Evolutionary conservation across 1,284 basidiomycete species (phyloP).

Genomic region (Malassezia slooffiae): DNA sequence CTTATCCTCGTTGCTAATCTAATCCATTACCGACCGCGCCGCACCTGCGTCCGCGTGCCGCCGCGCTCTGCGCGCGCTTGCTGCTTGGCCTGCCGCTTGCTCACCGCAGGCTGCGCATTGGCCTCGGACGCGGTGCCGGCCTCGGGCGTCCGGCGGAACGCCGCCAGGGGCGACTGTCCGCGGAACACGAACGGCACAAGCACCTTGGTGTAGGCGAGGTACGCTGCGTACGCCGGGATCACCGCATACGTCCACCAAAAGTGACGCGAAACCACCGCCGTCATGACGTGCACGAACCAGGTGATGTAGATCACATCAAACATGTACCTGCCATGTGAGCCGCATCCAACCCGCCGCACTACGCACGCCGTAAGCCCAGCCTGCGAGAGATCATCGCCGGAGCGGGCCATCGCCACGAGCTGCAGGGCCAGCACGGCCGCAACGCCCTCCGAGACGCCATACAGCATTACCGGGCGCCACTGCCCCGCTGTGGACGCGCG

Average conservation of each 20-base stretch:
- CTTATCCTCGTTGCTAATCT: too few species aligned
- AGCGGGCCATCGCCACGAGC: constrained; percentile 39
- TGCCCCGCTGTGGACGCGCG: constrained; percentile 12
- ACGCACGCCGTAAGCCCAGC: constrained; percentile 43
- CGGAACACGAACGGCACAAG: constrained; percentile 35
- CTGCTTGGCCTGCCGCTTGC: constrained; percentile 42
- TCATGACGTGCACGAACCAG: constrained; percentile 45
- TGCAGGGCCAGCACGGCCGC: constrained; percentile 33
- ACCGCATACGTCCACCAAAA: constrained; percentile 16
- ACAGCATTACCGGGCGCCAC: constrained; percentile 18
- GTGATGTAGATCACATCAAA: constrained; percentile 48
- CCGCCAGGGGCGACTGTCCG: constrained; percentile 24
- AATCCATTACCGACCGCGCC: not conserved
- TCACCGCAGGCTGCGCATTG: constrained; percentile 13
- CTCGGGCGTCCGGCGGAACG: constrained; percentile 12
- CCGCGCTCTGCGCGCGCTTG: constrained; percentile 36
- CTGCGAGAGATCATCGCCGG: constrained; percentile 40
- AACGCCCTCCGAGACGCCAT: constrained; percentile 33
- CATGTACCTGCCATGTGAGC: constrained; percentile 41
- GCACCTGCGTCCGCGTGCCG: constrained; percentile 27
- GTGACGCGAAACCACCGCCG: constrained; percentile 28
- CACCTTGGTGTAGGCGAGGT: constrained; percentile 35
- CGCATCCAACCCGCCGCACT: not conserved
- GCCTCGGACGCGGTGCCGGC: not conserved
- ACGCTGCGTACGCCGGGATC: constrained; percentile 44